Evolutionary conservation across 495 filamentous ascomycete genomes (phyloP).

Genomic region (Penicillium samsonianum): DNA sequence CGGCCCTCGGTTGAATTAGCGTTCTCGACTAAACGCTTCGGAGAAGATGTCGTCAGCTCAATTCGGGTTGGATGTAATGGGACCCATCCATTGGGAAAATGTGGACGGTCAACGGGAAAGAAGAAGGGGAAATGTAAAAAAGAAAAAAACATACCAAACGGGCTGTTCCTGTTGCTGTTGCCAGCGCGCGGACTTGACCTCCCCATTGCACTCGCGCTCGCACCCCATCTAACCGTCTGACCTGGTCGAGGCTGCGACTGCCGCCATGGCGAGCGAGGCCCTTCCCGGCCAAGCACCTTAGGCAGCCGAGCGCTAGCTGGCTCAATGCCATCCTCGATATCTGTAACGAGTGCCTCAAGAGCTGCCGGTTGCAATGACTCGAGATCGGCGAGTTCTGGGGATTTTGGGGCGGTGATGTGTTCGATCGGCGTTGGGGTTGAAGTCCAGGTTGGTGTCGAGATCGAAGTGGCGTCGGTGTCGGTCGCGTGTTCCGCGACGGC

Average conservation of each 20-base stretch:
- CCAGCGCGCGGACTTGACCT: slow-evolving; percentile 32
- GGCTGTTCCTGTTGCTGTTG: slow-evolving; percentile 33
- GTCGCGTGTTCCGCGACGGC: slow-evolving; percentile 33
- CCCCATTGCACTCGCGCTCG: slow-evolving; percentile 8
- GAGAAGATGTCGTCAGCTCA: slow-evolving; percentile 54
- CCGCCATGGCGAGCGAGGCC: slow-evolving; percentile 38
- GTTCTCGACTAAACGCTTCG: slow-evolving; percentile 68
- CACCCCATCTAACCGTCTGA: slow-evolving; percentile 8
- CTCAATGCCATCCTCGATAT: slow-evolving; percentile 44
- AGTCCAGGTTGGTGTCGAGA: slow-evolving; percentile 15
- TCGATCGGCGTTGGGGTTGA: slow-evolving; percentile 12
- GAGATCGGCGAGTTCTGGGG: slow-evolving; percentile 11
- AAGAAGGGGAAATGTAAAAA: neutral
- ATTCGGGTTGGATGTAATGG: neutral
- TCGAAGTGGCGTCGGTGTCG: slow-evolving; percentile 18
- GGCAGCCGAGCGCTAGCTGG: slow-evolving; percentile 37
- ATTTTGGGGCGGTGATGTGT: slow-evolving; percentile 13
- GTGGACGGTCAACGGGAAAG: neutral
- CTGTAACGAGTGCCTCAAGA: slow-evolving; percentile 20
- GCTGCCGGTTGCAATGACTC: slow-evolving; percentile 16
- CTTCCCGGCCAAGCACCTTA: slow-evolving; percentile 46
- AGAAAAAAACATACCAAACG: slow-evolving; percentile 36
- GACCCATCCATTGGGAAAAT: neutral
- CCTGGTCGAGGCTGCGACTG: slow-evolving; percentile 19
- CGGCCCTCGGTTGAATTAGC: slow-evolving; percentile 46